Evolutionary conservation across 2,329 filamentous ascomycete species (phyloP), one percentile per base, ranked within the genome.

Genomic region (Alternaria sp.): DNA sequence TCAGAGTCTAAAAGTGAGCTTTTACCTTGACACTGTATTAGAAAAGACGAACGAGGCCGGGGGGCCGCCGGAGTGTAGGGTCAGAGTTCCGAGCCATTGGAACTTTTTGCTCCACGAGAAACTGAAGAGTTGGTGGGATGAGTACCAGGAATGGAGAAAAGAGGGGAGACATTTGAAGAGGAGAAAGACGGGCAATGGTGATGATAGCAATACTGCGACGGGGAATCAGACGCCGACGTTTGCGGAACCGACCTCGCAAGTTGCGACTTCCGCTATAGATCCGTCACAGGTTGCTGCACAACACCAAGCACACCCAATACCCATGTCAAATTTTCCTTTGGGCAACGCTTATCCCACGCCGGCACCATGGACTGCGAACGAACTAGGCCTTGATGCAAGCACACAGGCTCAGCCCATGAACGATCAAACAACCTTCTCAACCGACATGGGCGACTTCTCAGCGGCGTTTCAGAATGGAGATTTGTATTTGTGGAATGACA

Each of bases 401-500:
- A 36, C 48, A 5, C 28, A 53, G 0, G 42, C 49, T 12, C 58
- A 61, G 42, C 24, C 59, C 5, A 52, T 66, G 5, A 47, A 43
- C 11, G 65, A 66, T n/a, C 62, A 65, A 57, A 42, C 58, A 4
- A 46, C 58, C 0, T 70, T 70, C 16, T 61, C 70, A 1, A 62
- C 69, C 4, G 73, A 74, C 20, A 73, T 77, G 63, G 69, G 70
- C 2, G 75, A 77, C 34, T 77, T 78, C 55, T 70, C 69, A 0
- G 63, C 69, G 0, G 74, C 75, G 3, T 77, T 78, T 51, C 73
- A 77, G 30, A 71, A 77, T 20, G 75, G 75, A 8, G 75, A 78
- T 54, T 62, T 78, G 53, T 77, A 77, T 57, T 62, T 78, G 2
- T 78, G 75, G 75, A 75, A 77, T 48, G 75, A 76, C 28, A 62